Conservation (phyloP, 441 rosid species). For the Populus hybrid region DNA sequence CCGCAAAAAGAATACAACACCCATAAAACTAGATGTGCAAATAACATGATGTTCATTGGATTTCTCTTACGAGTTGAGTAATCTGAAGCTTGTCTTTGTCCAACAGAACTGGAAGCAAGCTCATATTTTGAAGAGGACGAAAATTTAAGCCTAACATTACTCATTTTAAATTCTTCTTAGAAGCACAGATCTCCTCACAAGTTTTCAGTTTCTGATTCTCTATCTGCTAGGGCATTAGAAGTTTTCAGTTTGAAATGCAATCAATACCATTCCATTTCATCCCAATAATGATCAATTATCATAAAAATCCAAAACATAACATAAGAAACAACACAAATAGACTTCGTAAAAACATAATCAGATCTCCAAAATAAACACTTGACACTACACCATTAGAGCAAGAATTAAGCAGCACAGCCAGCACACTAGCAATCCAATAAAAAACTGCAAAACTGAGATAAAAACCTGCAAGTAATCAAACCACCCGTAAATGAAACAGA, state of each 20-base stretch:
- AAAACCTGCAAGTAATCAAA: slow-evolving; percentile 15
- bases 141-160: slow-evolving; percentile 1
- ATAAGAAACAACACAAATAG: slow-evolving; percentile 14
- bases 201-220: background rate
- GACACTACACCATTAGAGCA: slow-evolving; percentile 13
- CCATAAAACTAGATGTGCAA: background rate
- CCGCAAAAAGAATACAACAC: background rate
- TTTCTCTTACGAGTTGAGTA: background rate
- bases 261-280: background rate
- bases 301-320: slow-evolving; percentile 10
- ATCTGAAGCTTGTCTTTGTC: background rate
- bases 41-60: background rate
- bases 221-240: slow-evolving; percentile 1
- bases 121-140: background rate
- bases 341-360: slow-evolving; percentile 24
- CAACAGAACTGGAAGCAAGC: background rate
- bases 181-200: background rate
- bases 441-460: slow-evolving; percentile 2
- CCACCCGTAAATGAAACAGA: slow-evolving; percentile 23
- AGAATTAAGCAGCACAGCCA: slow-evolving; percentile 10
- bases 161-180: slow-evolving; percentile 1
- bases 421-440: slow-evolving; percentile 17
- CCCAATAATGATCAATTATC: slow-evolving; percentile 7
- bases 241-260: slow-evolving; percentile 13
- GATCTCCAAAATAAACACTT: slow-evolving; percentile 29